Base-by-base conservation (phyloP, 2,329 filamentous ascomycete genomes). In the Neofusicoccum laricinum region DNA sequence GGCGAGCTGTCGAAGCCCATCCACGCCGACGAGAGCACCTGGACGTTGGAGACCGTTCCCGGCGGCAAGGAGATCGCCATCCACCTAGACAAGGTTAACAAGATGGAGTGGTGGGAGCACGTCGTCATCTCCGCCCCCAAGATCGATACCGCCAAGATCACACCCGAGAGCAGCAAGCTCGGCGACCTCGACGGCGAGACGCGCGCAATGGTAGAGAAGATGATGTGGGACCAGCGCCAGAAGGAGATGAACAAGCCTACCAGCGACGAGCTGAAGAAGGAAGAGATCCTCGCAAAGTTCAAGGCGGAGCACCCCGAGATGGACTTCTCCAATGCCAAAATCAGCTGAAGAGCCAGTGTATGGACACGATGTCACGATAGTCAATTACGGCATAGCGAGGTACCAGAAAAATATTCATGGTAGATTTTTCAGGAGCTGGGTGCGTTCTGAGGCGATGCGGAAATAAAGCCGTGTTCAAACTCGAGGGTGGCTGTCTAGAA, bases 221-320 rank as follows among this genome's bases (percentile, higher is more conserved):
- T 99, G 95, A 99, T 99, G 95, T 99, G 86, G 73, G 95, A 99
- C 81, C 95, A 99, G 84, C 85, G 91, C 69, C 93, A 98, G 82
- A 99, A 99, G 87, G 93, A 98, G 82, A 82, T 86, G 78, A 95
- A 95, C 4, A 85, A 90, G 78, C 92, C 93, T 51, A 93, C 90
- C 12, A 96, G 92, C 69, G 95, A 98, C 70, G 95, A 99, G 82
- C 89, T 96, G 85, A 92, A 93, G 84, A 98, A 98, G 86, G 80
- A 88, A 75, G 94, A 99, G 64, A 89, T 99, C 71, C 80, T 99
- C 75, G 90, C 91, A 80, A 69, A 96, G 82, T 98, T 99, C 80
- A 90, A 97, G 86, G 83, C 82, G 58, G 88, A 97, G 72, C 87
- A 90, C 78, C 88, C 88, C 1, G 87, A 89, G 78, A 88, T 89